A percentile compares a stretch with the other conserved stretches of the same genome.
Conservation (phyloP, 2,329 filamentous ascomycete species). For the Pyricularia sp. region DNA sequence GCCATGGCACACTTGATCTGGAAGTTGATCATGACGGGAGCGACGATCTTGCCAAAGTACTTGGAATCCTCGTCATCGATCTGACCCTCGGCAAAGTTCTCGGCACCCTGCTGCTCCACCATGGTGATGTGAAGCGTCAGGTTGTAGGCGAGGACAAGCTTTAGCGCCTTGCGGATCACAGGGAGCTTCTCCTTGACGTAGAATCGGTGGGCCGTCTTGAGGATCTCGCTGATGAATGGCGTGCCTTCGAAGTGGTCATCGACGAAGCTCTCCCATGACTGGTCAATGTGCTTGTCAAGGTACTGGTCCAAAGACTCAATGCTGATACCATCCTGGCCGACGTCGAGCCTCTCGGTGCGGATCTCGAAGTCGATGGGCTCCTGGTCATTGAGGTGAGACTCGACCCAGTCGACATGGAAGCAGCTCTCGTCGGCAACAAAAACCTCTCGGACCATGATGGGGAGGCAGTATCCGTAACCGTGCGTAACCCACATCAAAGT, state of each 20-base stretch:
- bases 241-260: conserved; percentile 96
- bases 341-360: conserved; percentile 79
- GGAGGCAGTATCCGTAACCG: conserved; percentile 87
- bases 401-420: conserved; percentile 90
- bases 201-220: conserved; percentile 92
- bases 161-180: conserved; percentile 89
- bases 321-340: conserved; percentile 81
- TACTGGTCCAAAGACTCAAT: conserved; percentile 78
- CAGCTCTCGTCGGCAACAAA: conserved; percentile 87
- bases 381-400: conserved; percentile 59
- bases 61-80: conserved; percentile 81
- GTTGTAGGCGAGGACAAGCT: conserved; percentile 93
- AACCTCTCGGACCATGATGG: conserved; percentile 88
- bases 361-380: conserved; percentile 76
- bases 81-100: conserved; percentile 68
- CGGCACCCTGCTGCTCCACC: conserved; percentile 79
- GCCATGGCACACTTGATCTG: conserved; percentile 96
- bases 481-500: conserved; percentile 85
- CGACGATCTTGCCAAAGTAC: conserved; percentile 82
- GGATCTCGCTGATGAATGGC: conserved; percentile 87
- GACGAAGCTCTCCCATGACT: conserved; percentile 85
- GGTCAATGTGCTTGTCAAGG: conserved; percentile 89
- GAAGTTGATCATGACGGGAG: conserved; percentile 99
- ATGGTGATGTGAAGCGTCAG: conserved; percentile 90
- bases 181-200: conserved; percentile 81